A percentile compares a stretch with the other conserved stretches of the same genome.
phyloP scores from a whole-genome alignment of 805 yeast species.

The Lachancea quebecensis region DNA sequence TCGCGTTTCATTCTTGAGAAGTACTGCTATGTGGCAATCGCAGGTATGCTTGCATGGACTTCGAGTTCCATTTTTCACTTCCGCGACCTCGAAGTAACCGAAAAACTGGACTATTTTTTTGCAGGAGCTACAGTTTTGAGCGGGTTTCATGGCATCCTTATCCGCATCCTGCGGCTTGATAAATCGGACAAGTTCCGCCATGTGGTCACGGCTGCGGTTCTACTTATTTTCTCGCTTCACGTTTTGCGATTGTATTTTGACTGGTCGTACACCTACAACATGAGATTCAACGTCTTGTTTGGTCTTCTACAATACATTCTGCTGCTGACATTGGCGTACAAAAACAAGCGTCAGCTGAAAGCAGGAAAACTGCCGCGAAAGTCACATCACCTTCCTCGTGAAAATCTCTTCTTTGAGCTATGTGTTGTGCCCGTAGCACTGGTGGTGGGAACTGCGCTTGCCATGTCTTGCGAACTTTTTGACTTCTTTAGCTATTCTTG shows the following conservation, averaged over 20 bases:
- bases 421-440: conserved; percentile 44
- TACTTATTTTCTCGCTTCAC: conserved; percentile 53
- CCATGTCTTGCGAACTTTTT: conserved; percentile 85
- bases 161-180: conserved; percentile 58
- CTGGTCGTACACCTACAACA: conserved; percentile 91
- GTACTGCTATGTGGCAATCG: conserved; percentile 38
- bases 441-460: conserved; percentile 50
- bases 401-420: conserved; percentile 15
- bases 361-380: conserved; percentile 5
- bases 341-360: conserved; percentile 24
- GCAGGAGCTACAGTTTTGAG: conserved; percentile 84
- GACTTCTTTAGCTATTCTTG: conserved; percentile 74
- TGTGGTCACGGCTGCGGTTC: conserved; percentile 37
- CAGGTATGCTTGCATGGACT: conserved; percentile 83
- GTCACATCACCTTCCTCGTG: conserved; percentile 4
- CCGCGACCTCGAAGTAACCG: conserved; percentile 76
- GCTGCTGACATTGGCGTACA: conserved; percentile 27
- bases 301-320: conserved; percentile 68
- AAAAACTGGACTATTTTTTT: conserved; percentile 81
- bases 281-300: conserved; percentile 77
- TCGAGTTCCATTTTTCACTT: conserved; percentile 81
- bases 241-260: conserved; percentile 55
- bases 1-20: conserved; percentile 15
- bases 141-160: conserved; percentile 65
- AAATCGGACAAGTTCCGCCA: conserved; percentile 29